Conservation (phyloP, 176 grass and related monocot genomes). For the Dactylis glomerata region DNA sequence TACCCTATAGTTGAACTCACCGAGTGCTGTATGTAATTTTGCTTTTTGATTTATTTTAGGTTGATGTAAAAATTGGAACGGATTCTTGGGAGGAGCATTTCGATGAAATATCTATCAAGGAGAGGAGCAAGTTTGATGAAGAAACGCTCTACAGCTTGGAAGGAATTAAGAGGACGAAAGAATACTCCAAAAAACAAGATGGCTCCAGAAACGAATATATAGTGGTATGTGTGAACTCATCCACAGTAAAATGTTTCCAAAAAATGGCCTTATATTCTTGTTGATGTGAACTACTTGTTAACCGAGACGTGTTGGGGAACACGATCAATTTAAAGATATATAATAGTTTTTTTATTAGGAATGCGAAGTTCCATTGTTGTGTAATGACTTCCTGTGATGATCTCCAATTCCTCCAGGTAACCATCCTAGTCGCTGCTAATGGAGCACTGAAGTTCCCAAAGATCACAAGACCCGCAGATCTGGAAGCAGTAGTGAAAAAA, state of each 20-base stretch:
- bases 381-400: not conserved
- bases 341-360: not conserved
- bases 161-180: slow-evolving; percentile 39
- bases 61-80: slow-evolving; percentile 6
- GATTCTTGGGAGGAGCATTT: slow-evolving; percentile 37
- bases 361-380: not conserved
- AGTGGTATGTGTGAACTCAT: slow-evolving; percentile 23
- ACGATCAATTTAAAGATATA: not conserved
- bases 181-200: slow-evolving; percentile 39
- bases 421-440: slow-evolving; percentile 34
- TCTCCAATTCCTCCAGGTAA: slow-evolving; percentile 18
- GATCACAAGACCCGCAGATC: not conserved
- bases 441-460: slow-evolving; percentile 5
- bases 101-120: slow-evolving; percentile 35
- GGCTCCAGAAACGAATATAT: slow-evolving; percentile 39
- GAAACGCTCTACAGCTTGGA: slow-evolving; percentile 41
- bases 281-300: not conserved
- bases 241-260: not conserved
- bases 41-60: slow-evolving; percentile 3
- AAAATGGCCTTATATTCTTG: not conserved
- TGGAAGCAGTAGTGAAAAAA: not conserved
- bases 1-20: not conserved
- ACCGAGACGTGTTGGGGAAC: not conserved
- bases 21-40: not conserved
- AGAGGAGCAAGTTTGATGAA: slow-evolving; percentile 46